Percentiles rank a stretch among this genome's conserved stretches.
Conservation (phyloP, 2,329 filamentous ascomycete genomes). For the Ascochyta viciae-villosae region DNA sequence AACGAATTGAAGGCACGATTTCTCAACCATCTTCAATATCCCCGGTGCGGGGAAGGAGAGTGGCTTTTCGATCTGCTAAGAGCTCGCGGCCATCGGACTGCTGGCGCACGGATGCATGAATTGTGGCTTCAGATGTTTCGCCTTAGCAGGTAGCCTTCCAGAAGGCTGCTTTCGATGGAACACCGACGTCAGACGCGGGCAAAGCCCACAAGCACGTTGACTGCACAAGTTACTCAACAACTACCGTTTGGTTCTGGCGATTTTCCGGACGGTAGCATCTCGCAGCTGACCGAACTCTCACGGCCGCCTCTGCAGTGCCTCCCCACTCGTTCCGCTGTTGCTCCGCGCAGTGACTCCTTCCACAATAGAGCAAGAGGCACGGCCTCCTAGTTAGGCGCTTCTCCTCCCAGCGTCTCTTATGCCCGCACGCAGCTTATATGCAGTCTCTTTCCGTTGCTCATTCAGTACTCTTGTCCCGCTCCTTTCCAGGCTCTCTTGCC, state of each 20-base stretch:
- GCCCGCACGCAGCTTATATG: not conserved
- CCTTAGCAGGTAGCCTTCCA: conserved; percentile 19
- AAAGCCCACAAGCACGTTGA: conserved; percentile 9
- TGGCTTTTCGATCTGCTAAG: not conserved
- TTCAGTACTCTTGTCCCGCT: conserved; percentile 21
- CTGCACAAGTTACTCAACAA: conserved; percentile 2
- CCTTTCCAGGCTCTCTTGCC: conserved; percentile 8
- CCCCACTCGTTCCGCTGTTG: conserved; percentile 20
- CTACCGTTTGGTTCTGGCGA: conserved; percentile 1
- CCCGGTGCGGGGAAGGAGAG: not conserved
- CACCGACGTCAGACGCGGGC: conserved; percentile 17
- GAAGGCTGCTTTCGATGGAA: conserved; percentile 13
- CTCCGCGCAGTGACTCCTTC: conserved; percentile 19
- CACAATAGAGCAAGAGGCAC: conserved; percentile 16
- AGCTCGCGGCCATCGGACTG: not conserved
- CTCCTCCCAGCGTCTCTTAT: not conserved
- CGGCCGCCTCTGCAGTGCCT: conserved; percentile 16
- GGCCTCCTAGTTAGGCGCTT: conserved; percentile 2
- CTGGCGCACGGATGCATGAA: not conserved
- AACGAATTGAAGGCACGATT: not conserved
- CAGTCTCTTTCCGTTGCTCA: conserved; percentile 5
- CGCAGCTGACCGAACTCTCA: conserved; percentile 20
- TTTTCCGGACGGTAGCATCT: conserved; percentile 12
- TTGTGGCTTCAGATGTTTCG: conserved; percentile 20
- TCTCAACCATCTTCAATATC: not conserved